These are phyloP conservation scores for Tricholoma bakamatsutake DNA, from an alignment of 768 basidiomycete genomes.

Conservation along the genomic window DNA sequence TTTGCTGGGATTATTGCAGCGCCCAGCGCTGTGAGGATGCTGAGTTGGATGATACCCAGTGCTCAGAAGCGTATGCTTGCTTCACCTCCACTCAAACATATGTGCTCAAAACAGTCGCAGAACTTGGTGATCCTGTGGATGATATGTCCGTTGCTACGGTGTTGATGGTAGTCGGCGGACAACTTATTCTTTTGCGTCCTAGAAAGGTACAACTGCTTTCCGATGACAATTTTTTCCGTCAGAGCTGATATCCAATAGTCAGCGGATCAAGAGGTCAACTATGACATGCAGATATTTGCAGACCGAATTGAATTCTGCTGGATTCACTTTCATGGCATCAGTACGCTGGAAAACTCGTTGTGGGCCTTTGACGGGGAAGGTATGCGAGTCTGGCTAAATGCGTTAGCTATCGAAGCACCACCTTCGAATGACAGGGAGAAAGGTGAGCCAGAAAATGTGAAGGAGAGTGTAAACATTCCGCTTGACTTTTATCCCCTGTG, in stretches of 20 bases:
- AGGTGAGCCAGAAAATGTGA: slow-evolving; percentile 46
- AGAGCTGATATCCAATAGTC: slow-evolving; percentile 39
- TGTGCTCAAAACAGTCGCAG: slow-evolving; percentile 33
- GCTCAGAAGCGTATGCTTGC: slow-evolving; percentile 79
- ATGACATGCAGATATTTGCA: slow-evolving; percentile 95
- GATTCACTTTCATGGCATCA: slow-evolving; percentile 94
- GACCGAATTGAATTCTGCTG: slow-evolving; percentile 98
- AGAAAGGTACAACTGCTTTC: slow-evolving; percentile 52
- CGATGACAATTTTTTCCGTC: neutral
- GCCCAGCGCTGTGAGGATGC: slow-evolving; percentile 77
- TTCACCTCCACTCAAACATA: neutral
- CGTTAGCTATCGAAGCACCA: slow-evolving; percentile 77
- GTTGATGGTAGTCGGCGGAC: slow-evolving; percentile 91
- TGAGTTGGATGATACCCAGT: slow-evolving; percentile 96
- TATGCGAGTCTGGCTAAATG: slow-evolving; percentile 94
- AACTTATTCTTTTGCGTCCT: slow-evolving; percentile 83
- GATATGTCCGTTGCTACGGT: slow-evolving; percentile 94
- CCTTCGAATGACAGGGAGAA: slow-evolving; percentile 28
- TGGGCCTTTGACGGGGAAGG: slow-evolving; percentile 94
- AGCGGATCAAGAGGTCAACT: slow-evolving; percentile 83
- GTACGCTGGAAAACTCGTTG: slow-evolving; percentile 89
- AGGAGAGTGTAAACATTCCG: slow-evolving; percentile 90
- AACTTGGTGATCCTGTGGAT: slow-evolving; percentile 89
- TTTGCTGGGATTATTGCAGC: slow-evolving; percentile 86
- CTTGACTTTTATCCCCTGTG: slow-evolving; percentile 96